These are phyloP conservation scores for Apophysomyces ossiformis DNA, from an alignment of 371 early-diverging fungal genomes.

Conservation along the genomic window DNA sequence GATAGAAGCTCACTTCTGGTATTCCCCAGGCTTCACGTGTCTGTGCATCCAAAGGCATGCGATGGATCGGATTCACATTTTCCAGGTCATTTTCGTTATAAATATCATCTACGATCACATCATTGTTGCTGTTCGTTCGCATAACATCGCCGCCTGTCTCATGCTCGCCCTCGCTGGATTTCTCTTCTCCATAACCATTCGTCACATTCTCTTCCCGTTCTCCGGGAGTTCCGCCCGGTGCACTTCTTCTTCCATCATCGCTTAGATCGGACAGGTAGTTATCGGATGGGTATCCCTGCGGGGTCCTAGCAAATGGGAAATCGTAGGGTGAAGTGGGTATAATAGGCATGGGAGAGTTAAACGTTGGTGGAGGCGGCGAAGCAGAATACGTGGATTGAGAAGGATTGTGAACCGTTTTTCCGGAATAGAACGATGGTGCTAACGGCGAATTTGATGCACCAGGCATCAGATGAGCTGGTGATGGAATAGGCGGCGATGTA, in stretches of 20 bases:
- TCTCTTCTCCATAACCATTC: slow-evolving; percentile 2
- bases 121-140: slow-evolving; percentile 8
- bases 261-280: slow-evolving; percentile 22
- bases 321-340: slow-evolving; percentile 18
- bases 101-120: slow-evolving; percentile 29
- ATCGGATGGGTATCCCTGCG: slow-evolving; percentile 17
- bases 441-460: slow-evolving; percentile 20
- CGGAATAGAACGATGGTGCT: slow-evolving; percentile 22
- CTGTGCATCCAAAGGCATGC: slow-evolving; percentile 24
- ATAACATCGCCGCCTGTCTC: neutral
- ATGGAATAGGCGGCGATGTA: slow-evolving; percentile 15
- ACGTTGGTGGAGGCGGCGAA: slow-evolving; percentile 18
- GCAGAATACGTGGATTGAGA: slow-evolving; percentile 18
- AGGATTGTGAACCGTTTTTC: slow-evolving; percentile 14
- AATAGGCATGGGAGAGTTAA: slow-evolving; percentile 15
- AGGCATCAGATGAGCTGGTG: slow-evolving; percentile 17
- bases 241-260: slow-evolving; percentile 18
- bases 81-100: slow-evolving; percentile 43
- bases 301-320: slow-evolving; percentile 19
- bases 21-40: slow-evolving; percentile 46
- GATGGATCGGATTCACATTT: slow-evolving; percentile 38
- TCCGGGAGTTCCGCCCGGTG: neutral
- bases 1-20: slow-evolving; percentile 32
- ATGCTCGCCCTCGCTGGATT: slow-evolving; percentile 6
- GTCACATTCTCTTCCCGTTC: slow-evolving; percentile 4